Percentiles rank a stretch among this genome's conserved stretches.
Evolutionary conservation across 2,329 filamentous ascomycete species (phyloP).

Genomic region (Alternaria ethzedia): DNA sequence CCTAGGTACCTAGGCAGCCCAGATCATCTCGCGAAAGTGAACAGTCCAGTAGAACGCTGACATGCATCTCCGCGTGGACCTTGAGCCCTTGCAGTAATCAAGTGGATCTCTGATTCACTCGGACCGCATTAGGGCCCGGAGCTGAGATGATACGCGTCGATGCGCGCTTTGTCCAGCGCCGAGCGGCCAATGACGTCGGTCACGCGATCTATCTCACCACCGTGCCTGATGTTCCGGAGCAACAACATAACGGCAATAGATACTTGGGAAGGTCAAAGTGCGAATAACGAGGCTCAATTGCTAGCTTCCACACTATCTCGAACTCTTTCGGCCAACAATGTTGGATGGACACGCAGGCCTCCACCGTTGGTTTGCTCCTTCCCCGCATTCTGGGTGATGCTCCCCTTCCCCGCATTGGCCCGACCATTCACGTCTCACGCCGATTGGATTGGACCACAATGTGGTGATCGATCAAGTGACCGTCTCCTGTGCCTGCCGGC

Average conservation of each 20-base stretch:
- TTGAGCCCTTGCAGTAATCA: constrained; percentile 22
- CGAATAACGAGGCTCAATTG: constrained; percentile 27
- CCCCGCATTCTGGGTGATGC: constrained; percentile 28
- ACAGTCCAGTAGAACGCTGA: constrained; percentile 10
- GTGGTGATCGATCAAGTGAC: constrained; percentile 49
- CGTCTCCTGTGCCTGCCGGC: constrained; percentile 27
- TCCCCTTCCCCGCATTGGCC: constrained; percentile 29
- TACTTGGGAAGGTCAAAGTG: constrained; percentile 4
- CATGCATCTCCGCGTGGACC: constrained; percentile 8
- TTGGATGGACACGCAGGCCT: constrained; percentile 11
- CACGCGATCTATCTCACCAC: constrained; percentile 41
- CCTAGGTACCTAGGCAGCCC: background rate
- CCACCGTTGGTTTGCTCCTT: constrained; percentile 18
- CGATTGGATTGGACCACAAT: constrained; percentile 31
- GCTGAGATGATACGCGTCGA: constrained; percentile 30
- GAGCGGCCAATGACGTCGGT: constrained; percentile 40
- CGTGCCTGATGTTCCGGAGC: constrained; percentile 11
- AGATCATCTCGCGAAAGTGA: background rate
- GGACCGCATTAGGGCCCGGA: constrained; percentile 15
- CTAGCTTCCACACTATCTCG: constrained; percentile 16
- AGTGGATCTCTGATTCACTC: constrained; percentile 22
- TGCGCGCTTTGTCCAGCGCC: constrained; percentile 23
- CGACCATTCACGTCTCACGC: constrained; percentile 37
- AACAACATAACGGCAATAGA: constrained; percentile 1
- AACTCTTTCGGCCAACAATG: background rate